Evolutionary conservation across 495 filamentous ascomycete genomes (phyloP), one percentile per base, ranked within the genome.

Genomic region (Penicillium flavigenum): DNA sequence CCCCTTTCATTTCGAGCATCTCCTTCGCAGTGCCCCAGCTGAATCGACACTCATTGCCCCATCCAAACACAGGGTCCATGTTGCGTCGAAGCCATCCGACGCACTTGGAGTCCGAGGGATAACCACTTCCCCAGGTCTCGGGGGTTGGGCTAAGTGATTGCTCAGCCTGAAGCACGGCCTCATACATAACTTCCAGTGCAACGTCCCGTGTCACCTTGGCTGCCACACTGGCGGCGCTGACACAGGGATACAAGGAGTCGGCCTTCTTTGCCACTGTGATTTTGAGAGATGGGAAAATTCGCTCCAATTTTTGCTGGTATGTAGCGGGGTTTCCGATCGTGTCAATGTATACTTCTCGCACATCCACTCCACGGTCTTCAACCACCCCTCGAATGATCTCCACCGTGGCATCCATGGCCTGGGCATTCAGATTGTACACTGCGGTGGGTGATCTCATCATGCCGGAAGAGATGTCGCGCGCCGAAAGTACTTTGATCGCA

Each of bases 231-330:
- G 94, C 94, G 16, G 95, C 95, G 57, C 87, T 91, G 19, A 98
- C 94, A 70, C 88, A 92, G 5, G 94, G 95, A 71, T 95, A 98
- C 46, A 97, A 63, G 16, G 86, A 89, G 64, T 98, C 94, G 4
- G 95, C 94, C 81, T 98, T 98, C 76, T 96, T 97, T 3, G 89
- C 89, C 19, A 98, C 94, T 5, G 90, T 96, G 62, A 98, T 87
- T 41, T 80, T 79, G 12, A 85, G 69, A 0, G 84, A 85, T 1
- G 94, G 94, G 66, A 98, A 98, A 20, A 93, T 78, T 32, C 85
- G 78, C 71, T 92, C 89, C 39, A 98, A 75, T 61, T 88, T 91
- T 63, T 78, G 79, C 76, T 97, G 95, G 76, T 98, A 96, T 1
- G 81, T 76, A 5, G 76, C 83, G 6, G 92, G 90, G 39, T 81